These are phyloP conservation scores for Acephala macrosclerotiorum DNA, from an alignment of 2,329 filamentous ascomycete species.

Conservation along the genomic window DNA sequence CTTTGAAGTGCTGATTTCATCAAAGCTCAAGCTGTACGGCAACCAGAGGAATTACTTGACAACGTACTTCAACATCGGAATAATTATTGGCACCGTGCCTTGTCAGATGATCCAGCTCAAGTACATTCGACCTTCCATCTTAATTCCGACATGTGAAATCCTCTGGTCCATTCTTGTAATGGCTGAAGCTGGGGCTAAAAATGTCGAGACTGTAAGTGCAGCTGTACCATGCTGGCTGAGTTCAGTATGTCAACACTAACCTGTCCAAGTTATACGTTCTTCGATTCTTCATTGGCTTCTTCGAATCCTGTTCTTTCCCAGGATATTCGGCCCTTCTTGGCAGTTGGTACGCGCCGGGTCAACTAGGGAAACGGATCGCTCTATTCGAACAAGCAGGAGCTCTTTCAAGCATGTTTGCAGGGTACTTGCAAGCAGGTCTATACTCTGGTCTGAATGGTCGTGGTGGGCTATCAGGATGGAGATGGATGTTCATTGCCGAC, in stretches of 20 bases:
- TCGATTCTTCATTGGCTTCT: background rate
- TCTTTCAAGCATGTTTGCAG: background rate
- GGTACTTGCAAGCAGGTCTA: background rate
- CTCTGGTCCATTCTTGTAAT: conserved; percentile 1
- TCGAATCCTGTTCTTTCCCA: conserved; percentile 2
- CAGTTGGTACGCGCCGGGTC: background rate
- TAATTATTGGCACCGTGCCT: background rate
- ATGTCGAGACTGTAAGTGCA: background rate
- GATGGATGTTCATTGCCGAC: conserved; percentile 4
- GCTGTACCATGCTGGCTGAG: background rate
- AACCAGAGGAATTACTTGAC: background rate
- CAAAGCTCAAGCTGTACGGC: background rate
- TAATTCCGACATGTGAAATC: background rate
- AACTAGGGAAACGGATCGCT: background rate
- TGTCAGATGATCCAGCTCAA: conserved; percentile 3
- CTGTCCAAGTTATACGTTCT: background rate
- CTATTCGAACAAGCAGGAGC: conserved; percentile 3
- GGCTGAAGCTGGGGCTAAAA: background rate
- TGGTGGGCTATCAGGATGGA: background rate
- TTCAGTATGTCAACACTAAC: background rate
- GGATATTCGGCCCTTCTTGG: background rate
- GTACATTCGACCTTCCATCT: background rate
- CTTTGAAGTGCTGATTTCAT: background rate
- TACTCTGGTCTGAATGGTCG: background rate
- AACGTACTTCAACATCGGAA: conserved; percentile 2